Evolutionary conservation across 805 yeast species (phyloP), one percentile per base, ranked within the genome.

Genomic region (Blastobotrys mokoenaii): DNA sequence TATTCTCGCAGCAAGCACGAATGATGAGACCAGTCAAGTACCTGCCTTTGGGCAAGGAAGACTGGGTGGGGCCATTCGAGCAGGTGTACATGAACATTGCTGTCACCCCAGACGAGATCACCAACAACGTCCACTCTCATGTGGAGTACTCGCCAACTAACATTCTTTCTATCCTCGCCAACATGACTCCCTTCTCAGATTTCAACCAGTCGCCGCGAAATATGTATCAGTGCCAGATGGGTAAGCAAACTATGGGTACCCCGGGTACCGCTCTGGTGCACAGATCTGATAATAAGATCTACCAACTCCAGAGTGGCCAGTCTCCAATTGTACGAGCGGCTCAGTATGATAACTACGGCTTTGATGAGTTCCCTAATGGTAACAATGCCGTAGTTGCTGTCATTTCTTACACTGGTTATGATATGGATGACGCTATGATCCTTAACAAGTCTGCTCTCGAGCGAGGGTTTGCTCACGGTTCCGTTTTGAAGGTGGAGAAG

Each of bases 401-500:
- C 56, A 93, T 93, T 61, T 89, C 98, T 0, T 93, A 93, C 65
- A 93, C 98, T 1, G 98, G 98, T 57, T 93, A 93, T 63, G 98
- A 93, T 84, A 93, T 93, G 97, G 98, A 93, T 70, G 98, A 93
- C 67, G 98, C 98, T 62, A 90, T 93, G 97, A 93, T 93, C 60
- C 78, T 93, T 56, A 93, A 93, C 67, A 93, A 93, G 66, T 84
- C 95, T 42, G 97, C 97, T 0, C 95, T 89, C 59, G 98, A 93
- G 69, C 78, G 98, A 65, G 98, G 98, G 0, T 93, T 93, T 54
- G 97, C 95, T 15, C 90, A 93, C 58, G 98, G 98, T 68, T 85
- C 95, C 7, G 94, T 93, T 53, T 88, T 85, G 69, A 93, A 93
- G 68, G 93, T 84, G 27, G 98, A 93, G 64, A 87, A 86, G 68